Percentiles rank a stretch among this genome's conserved stretches.
These are phyloP conservation scores for Phaeosphaeriaceae sp. DNA, from an alignment of 2,329 filamentous ascomycete genomes.

Conservation along the genomic window DNA sequence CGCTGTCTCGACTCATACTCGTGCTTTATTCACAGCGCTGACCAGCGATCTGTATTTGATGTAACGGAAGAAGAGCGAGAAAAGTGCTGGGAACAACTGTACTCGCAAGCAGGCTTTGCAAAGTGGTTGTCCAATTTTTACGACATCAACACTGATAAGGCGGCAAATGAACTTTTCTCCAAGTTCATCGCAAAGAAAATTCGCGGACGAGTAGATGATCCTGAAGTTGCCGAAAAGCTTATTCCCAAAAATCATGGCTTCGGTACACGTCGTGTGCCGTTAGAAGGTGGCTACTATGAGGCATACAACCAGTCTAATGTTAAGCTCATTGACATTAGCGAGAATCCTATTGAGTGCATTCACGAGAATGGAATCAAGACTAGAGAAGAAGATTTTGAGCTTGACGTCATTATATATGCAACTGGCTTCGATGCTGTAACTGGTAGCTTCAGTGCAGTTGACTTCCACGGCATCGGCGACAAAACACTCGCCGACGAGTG, in stretches of 20 bases:
- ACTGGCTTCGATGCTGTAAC: constrained; percentile 54
- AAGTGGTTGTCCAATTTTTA: constrained; percentile 26
- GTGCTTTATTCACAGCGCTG: constrained; percentile 22
- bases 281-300: constrained; percentile 53
- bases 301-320: constrained; percentile 49
- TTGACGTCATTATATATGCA: constrained; percentile 49
- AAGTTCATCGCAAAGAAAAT: constrained; percentile 47
- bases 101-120: constrained; percentile 23
- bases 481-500: constrained; percentile 21
- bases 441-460: constrained; percentile 26
- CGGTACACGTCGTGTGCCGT: constrained; percentile 50
- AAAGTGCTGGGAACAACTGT: constrained; percentile 24
- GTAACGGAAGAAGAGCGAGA: constrained; percentile 18
- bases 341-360: constrained; percentile 45
- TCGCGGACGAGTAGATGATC: constrained; percentile 46
- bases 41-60: constrained; percentile 18
- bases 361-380: constrained; percentile 49
- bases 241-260: constrained; percentile 51
- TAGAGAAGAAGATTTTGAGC: constrained; percentile 42
- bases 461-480: constrained; percentile 21
- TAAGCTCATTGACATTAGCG: constrained; percentile 46
- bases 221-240: constrained; percentile 51
- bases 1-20: constrained; percentile 21
- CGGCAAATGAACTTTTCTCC: constrained; percentile 33
- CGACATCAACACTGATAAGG: constrained; percentile 26